phyloP scores from a whole-genome alignment of 139 green algal species.

The Tetraselmis chui region DNA sequence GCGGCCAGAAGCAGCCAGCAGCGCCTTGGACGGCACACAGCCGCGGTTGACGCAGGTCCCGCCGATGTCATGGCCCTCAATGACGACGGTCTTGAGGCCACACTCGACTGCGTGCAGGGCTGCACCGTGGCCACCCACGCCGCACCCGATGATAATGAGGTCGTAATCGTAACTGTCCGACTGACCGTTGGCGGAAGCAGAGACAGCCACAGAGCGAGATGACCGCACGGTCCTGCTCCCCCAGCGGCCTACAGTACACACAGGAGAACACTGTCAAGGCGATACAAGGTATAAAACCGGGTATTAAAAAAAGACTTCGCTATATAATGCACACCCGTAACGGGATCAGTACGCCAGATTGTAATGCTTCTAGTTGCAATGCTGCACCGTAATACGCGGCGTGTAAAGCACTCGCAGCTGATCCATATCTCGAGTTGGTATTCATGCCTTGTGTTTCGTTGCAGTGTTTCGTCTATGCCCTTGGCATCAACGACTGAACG shows the following conservation, averaged over 20 bases:
- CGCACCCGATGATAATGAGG: constrained; percentile 95
- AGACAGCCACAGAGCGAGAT: background rate
- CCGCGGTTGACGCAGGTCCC: constrained; percentile 99
- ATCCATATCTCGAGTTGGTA: too few species aligned
- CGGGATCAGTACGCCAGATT: too few species aligned
- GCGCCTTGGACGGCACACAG: constrained; percentile 94
- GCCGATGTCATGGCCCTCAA: constrained; percentile 95
- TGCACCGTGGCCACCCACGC: constrained; percentile 95
- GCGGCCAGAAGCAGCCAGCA: constrained; percentile 90
- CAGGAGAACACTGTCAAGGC: too few species aligned
- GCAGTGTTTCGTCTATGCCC: too few species aligned
- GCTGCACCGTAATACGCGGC: too few species aligned
- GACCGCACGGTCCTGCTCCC: background rate
- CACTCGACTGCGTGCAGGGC: constrained; percentile 94
- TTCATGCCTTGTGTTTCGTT: too few species aligned
- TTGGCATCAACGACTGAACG: too few species aligned
- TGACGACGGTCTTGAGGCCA: constrained; percentile 92
- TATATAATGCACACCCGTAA: too few species aligned
- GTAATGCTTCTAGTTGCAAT: too few species aligned
- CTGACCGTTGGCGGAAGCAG: background rate
- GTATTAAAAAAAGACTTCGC: too few species aligned
- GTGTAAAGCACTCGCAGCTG: too few species aligned
- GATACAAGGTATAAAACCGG: too few species aligned
- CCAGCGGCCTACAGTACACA: background rate
- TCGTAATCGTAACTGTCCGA: constrained; percentile 89